phyloP scores from a whole-genome alignment of 768 basidiomycete species.

The Rhodotorula kratochvilovae region DNA sequence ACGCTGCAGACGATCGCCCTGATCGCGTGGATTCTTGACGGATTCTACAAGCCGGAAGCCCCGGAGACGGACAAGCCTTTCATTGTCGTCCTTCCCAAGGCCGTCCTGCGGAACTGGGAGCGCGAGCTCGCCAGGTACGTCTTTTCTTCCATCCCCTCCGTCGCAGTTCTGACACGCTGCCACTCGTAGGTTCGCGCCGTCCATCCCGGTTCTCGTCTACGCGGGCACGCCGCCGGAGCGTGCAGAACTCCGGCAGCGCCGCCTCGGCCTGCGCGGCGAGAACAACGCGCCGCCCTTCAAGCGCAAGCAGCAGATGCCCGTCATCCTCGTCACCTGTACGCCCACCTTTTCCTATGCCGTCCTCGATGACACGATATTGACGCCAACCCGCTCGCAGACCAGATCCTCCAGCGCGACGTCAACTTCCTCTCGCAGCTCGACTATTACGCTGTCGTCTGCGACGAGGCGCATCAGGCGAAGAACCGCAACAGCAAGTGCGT shows the following conservation, averaged over 20 bases:
- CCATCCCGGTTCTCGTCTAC: slow-evolving; percentile 76
- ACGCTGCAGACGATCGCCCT: slow-evolving; percentile 94
- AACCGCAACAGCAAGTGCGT: slow-evolving; percentile 53
- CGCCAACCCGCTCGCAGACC: neutral
- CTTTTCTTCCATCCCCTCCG: slow-evolving; percentile 1
- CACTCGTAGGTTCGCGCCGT: slow-evolving; percentile 7
- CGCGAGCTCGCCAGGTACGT: slow-evolving; percentile 51
- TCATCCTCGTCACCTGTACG: slow-evolving; percentile 29
- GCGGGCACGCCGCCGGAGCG: slow-evolving; percentile 80
- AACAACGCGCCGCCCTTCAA: slow-evolving; percentile 5
- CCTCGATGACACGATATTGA: neutral
- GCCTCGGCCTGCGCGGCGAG: slow-evolving; percentile 12
- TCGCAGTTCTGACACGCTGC: neutral
- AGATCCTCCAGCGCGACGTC: slow-evolving; percentile 16
- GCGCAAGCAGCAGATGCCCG: neutral
- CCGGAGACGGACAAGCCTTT: slow-evolving; percentile 57
- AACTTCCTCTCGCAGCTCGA: slow-evolving; percentile 8
- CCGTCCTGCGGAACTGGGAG: slow-evolving; percentile 57
- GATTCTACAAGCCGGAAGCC: slow-evolving; percentile 54
- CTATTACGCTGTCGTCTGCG: slow-evolving; percentile 16
- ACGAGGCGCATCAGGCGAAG: slow-evolving; percentile 35
- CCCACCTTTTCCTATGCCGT: neutral
- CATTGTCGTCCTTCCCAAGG: slow-evolving; percentile 83
- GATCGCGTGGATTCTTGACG: slow-evolving; percentile 77
- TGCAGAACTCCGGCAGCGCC: slow-evolving; percentile 60